Conservation (phyloP, 2,329 filamentous ascomycete species). For the Nemania sp. region DNA sequence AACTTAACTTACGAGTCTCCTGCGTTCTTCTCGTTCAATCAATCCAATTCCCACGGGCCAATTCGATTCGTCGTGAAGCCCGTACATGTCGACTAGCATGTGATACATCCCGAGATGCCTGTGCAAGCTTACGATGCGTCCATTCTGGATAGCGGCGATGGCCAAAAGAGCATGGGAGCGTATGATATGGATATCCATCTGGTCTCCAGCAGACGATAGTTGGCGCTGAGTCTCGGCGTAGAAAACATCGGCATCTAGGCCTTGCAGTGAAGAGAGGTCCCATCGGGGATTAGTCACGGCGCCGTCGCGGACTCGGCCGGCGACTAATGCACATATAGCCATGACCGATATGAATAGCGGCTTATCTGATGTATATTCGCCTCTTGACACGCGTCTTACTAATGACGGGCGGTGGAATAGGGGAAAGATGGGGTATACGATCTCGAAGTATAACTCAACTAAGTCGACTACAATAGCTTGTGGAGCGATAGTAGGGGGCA, state of each 20-base stretch:
- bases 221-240: slow-evolving; percentile 16
- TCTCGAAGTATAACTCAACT: slow-evolving; percentile 31
- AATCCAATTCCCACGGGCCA: slow-evolving; percentile 20
- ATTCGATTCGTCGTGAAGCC: slow-evolving; percentile 30
- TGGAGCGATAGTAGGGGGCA: background rate
- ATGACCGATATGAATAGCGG: slow-evolving; percentile 28
- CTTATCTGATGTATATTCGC: slow-evolving; percentile 24
- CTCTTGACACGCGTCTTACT: slow-evolving; percentile 20
- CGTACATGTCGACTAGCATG: slow-evolving; percentile 30
- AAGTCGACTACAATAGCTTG: slow-evolving; percentile 26
- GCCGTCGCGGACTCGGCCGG: slow-evolving; percentile 26
- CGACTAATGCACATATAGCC: slow-evolving; percentile 26
- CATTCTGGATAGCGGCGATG: slow-evolving; percentile 26
- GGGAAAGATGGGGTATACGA: slow-evolving; percentile 27
- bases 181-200: slow-evolving; percentile 28
- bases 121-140: slow-evolving; percentile 20
- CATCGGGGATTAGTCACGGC: slow-evolving; percentile 27
- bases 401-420: slow-evolving; percentile 23
- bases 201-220: slow-evolving; percentile 9
- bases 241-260: slow-evolving; percentile 20
- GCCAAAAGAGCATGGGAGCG: slow-evolving; percentile 27
- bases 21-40: slow-evolving; percentile 29
- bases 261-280: slow-evolving; percentile 11
- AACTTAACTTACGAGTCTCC: slow-evolving; percentile 22
- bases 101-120: slow-evolving; percentile 25